Base-by-base conservation (phyloP, 768 basidiomycete species). In the Butyriboletus loyo region DNA sequence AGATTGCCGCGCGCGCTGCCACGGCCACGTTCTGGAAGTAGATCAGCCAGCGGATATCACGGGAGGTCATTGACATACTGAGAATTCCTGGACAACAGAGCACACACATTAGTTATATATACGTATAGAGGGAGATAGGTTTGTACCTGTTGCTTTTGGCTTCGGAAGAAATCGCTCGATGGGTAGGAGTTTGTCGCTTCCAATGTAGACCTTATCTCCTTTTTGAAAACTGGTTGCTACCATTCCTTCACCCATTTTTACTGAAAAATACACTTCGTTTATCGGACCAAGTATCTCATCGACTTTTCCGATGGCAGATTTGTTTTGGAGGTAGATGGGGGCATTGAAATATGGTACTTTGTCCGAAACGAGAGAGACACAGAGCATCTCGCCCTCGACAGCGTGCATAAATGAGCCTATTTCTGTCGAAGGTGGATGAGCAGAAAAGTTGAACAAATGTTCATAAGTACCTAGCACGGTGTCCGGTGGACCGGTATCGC, bases 211-310 rank as follows among this genome's bases (percentile, higher is more conserved):
- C 68, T 96, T 98, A 76, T 99, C 97, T 40, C 97, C 97, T 65
- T 89, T 91, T 75, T 96, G 90, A 75, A 99, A 99, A 69, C 91
- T 93, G 59, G 75, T 87, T 8, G 97, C 95, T 43, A 95, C 84
- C 87, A 98, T 93, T 30, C 97, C 97, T 52, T 90, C 87, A 19
- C 86, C 83, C 89, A 98, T 97, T 77, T 98, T 99, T 58, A 99
- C 81, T 3, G 94, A 95, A 67, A 99, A 98, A 73, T 85, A 98
- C 53, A 98, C 94, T 68, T 98, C 93, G 68, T 97, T 99, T 70
- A 99, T 95, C 15, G 97, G 96, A 3, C 97, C 97, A n/a, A 99
- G 82, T 60, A 99, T 98, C 72, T 99, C 97, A 72, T 99, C 97
- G 37, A 99, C 89, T 74, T 97, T 98, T 56, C 97, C 96, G 56